A percentile compares a stretch with the other conserved stretches of the same genome.
Conservation (phyloP, 495 filamentous ascomycete species). For the Aspergillus cavernicola region DNA sequence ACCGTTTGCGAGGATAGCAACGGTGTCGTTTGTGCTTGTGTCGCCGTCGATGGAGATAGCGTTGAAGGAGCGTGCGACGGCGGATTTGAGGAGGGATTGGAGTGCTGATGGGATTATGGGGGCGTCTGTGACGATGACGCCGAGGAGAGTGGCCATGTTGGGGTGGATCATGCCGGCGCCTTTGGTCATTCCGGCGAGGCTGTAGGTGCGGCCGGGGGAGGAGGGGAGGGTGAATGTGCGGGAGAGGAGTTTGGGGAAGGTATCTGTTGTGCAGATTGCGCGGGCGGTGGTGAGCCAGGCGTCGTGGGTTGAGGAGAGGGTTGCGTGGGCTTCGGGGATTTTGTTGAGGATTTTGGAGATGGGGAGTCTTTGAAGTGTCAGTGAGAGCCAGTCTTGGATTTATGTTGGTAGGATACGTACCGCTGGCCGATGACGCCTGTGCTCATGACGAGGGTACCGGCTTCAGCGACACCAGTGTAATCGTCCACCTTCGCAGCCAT, state of each 20-base stretch:
- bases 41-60: slow-evolving; percentile 96
- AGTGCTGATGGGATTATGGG: slow-evolving; percentile 69
- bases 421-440: slow-evolving; percentile 97
- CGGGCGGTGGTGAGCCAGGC: slow-evolving; percentile 84
- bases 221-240: slow-evolving; percentile 81
- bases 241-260: slow-evolving; percentile 94
- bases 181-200: slow-evolving; percentile 93
- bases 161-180: slow-evolving; percentile 99
- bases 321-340: slow-evolving; percentile 69
- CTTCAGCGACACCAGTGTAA: slow-evolving; percentile 57
- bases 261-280: slow-evolving; percentile 98
- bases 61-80: slow-evolving; percentile 88
- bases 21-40: slow-evolving; percentile 94
- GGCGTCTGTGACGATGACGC: slow-evolving; percentile 90
- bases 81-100: slow-evolving; percentile 63
- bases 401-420: slow-evolving; percentile 33
- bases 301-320: slow-evolving; percentile 69
- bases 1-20: slow-evolving; percentile 91
- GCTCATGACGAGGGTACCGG: slow-evolving; percentile 87
- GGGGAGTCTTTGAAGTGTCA: slow-evolving; percentile 67
- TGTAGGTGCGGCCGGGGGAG: slow-evolving; percentile 66
- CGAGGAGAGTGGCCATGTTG: slow-evolving; percentile 96
- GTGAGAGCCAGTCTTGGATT: too few relatives aligned
- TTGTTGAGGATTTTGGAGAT: slow-evolving; percentile 83
- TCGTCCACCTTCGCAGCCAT: slow-evolving; percentile 81